Evolutionary conservation across 2,329 filamentous ascomycete genomes (phyloP), one percentile per base, ranked within the genome.

Genomic region (Monilinia polystroma): DNA sequence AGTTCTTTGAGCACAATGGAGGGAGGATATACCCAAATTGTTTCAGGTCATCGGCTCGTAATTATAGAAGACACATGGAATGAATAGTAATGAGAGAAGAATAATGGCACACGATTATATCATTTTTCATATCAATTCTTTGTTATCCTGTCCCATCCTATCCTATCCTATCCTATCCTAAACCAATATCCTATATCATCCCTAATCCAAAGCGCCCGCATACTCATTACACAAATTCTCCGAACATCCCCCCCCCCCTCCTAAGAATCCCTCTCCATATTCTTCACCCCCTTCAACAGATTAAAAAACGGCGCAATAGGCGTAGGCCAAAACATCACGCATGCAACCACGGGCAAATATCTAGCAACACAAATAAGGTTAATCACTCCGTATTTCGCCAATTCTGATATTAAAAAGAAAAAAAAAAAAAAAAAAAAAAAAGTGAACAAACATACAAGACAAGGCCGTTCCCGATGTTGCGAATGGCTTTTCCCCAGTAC

Each of bases 21-120:
- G 63, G 32, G 63, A 58, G 63, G 63, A 59, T 65, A 65, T 65
- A 65, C 63, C 63, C 63, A 51, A 55, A 14, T 59, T 58, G 49
- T 55, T 62, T 49, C 41, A 51, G 58, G 58, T 51, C 32, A 41
- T 20, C 20, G 8, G 32, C 20, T 62, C 16, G 38, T 26, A 23
- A 49, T 59, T 20, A 62, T 41, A 32, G 1, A 20, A 8, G 14
- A 14, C 14, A 51, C 58, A 51, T 18, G 58, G 18, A n/a, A 47
- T 6, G 23, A 60, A 51, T 51, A 51, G 32, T 62, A 51, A 62
- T 62, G 58, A 38, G 16, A 60, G 20, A 10, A 62, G 51, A 20
- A 38, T 12, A n/a, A 62, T 23, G n/a, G 29, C 8, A 62, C 10
- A 12, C 8, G 16, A 26, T 51, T 29, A 32, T 32, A 45, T 58